phyloP scores from a whole-genome alignment of 768 basidiomycete genomes.

The Basidioascus undulatus region DNA sequence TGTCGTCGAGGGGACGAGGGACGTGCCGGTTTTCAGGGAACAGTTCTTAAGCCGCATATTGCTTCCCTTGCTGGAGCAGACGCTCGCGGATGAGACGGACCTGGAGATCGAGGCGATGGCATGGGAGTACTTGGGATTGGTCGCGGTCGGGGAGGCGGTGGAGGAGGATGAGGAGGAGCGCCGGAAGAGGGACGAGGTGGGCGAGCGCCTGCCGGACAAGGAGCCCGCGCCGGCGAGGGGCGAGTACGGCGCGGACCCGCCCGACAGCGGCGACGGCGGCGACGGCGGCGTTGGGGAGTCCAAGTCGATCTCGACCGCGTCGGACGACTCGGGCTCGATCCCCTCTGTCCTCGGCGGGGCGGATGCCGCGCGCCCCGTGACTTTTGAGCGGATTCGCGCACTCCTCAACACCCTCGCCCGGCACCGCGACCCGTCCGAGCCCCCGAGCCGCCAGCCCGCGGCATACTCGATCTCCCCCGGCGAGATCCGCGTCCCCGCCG shows the following conservation, averaged over 20 bases:
- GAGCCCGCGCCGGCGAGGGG: constrained; percentile 8
- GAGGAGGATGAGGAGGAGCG: constrained; percentile 17
- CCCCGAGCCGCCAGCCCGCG: background rate
- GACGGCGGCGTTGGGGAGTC: constrained; percentile 4
- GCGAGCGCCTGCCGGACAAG: constrained; percentile 5
- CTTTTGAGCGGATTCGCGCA: background rate
- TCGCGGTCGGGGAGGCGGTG: constrained; percentile 7
- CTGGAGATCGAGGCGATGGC: constrained; percentile 16
- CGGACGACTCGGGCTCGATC: background rate
- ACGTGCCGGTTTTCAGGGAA: no score
- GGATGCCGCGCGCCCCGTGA: constrained; percentile 1
- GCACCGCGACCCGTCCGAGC: background rate
- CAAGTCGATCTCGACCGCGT: background rate
- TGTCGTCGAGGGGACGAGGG: constrained; percentile 10
- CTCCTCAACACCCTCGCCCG: no score
- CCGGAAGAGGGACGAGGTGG: constrained; percentile 15
- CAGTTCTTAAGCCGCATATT: no score
- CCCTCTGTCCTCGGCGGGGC: background rate
- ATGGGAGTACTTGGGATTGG: constrained; percentile 12
- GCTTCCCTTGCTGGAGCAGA: constrained; percentile 18
- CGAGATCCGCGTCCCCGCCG: background rate
- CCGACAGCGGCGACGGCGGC: constrained; percentile 9
- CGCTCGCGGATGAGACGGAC: constrained; percentile 15
- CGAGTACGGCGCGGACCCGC: constrained; percentile 7
- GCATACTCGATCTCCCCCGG: background rate